A percentile compares a stretch with the other conserved stretches of the same genome.
These are phyloP conservation scores for Nidularia sp. DNA, from an alignment of 768 basidiomycete genomes.

Conservation along the genomic window DNA sequence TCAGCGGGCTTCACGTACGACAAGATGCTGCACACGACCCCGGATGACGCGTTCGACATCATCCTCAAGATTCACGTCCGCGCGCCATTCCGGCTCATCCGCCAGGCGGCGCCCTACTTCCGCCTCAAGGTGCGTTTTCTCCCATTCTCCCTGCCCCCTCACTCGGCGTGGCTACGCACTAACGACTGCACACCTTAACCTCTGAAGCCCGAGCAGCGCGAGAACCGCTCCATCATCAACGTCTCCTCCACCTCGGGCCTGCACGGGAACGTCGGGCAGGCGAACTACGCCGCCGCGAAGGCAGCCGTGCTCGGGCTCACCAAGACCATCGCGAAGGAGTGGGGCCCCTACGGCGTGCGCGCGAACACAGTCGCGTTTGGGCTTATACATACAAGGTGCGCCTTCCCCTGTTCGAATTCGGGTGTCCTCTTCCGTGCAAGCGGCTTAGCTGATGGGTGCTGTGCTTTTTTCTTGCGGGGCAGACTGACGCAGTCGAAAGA, in stretches of 20 bases:
- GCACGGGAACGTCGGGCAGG: constrained; percentile 85
- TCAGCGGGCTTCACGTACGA: constrained; percentile 75
- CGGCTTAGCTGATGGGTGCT: neutral
- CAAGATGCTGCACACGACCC: constrained; percentile 85
- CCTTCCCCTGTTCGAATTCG: neutral
- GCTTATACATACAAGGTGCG: constrained; percentile 69
- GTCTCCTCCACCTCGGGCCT: constrained; percentile 81
- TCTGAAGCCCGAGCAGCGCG: constrained; percentile 45
- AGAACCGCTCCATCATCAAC: constrained; percentile 75
- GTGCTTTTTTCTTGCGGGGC: neutral
- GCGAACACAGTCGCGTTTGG: constrained; percentile 82
- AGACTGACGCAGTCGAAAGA: constrained; percentile 82
- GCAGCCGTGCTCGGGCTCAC: constrained; percentile 75
- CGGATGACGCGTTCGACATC: constrained; percentile 77
- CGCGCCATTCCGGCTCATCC: constrained; percentile 81
- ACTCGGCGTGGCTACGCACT: neutral
- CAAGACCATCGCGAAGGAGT: constrained; percentile 86
- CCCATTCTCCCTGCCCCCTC: constrained; percentile 1
- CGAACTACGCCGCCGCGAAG: constrained; percentile 79
- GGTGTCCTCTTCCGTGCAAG: neutral
- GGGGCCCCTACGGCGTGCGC: constrained; percentile 79
- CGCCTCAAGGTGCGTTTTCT: constrained; percentile 55
- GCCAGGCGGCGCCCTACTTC: constrained; percentile 83
- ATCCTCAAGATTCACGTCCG: constrained; percentile 84
- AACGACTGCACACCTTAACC: neutral